Base-by-base conservation (phyloP, 805 yeast genomes). In the Isabelozyma gotoi region DNA sequence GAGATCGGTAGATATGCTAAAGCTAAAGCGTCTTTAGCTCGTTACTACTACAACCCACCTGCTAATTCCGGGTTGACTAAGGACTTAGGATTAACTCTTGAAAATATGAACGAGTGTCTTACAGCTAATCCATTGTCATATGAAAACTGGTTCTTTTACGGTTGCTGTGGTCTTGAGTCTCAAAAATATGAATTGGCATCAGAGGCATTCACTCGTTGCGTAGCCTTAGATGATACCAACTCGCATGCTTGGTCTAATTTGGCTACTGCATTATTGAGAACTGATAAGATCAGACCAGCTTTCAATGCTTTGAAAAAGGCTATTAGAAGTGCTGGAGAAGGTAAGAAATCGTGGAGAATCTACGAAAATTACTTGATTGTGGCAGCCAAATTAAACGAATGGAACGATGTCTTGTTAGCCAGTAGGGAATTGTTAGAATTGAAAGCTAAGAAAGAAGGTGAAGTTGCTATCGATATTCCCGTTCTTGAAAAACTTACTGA, bases 181-280 rank as follows among this genome's bases (percentile, higher is more conserved):
- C 74, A 68, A 6, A 81, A 84, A 52, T 87, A 77, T 67, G 85
- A 82, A 18, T 64, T 86, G 36, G 96, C 97, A 0, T 83, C 96
- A 0, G 95, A 88, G 58, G 97, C 97, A 0, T 91, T 94, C 60
- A 84, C 96, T 0, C 74, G 97, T 55, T 89, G 97, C 67, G 91
- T 90, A 24, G 73, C 96, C 0, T 60, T 91, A 32, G 96, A 90
- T 60, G 96, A 87, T 18, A 76, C 83, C 0, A 89, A 82, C 55
- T 73, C 91, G 1, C 81, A 81, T 57, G 81, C 96, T 2, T 94
- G 99, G 99, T 83, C 96, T 8, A 94, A 94, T 58, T 73, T 94
- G 53, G 89, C 96, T 4, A 82, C 94, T 8, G 83, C 97, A 0
- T 74, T 88, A 42, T 66, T 90, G 33, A 78, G 77, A 48, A 57